A percentile compares a stretch with the other conserved stretches of the same genome.
phyloP scores from a whole-genome alignment of 2,329 filamentous ascomycete species.

The Apiospora pterosperma region DNA sequence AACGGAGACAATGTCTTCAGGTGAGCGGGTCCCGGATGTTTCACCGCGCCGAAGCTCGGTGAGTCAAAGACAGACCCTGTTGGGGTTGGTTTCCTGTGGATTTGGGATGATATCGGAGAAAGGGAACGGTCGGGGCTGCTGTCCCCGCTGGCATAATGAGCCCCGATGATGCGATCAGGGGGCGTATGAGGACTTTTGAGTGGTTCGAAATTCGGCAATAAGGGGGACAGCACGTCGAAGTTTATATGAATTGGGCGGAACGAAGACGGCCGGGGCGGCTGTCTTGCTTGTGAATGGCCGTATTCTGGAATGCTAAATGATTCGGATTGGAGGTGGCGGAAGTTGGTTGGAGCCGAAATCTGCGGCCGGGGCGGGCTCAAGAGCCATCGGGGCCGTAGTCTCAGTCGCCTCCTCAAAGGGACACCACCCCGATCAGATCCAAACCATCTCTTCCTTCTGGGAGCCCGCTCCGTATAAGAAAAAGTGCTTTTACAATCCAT shows the following conservation, averaged over 20 bases:
- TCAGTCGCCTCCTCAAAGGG: slow-evolving; percentile 43
- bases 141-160: slow-evolving; percentile 25
- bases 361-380: slow-evolving; percentile 47
- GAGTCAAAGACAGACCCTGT: slow-evolving; percentile 30
- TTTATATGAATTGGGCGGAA: slow-evolving; percentile 55
- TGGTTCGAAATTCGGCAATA: slow-evolving; percentile 49
- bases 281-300: slow-evolving; percentile 19
- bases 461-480: slow-evolving; percentile 27
- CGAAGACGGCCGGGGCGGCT: slow-evolving; percentile 32
- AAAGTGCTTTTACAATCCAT: slow-evolving; percentile 11
- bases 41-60: slow-evolving; percentile 26
- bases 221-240: slow-evolving; percentile 54
- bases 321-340: slow-evolving; percentile 51
- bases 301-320: slow-evolving; percentile 25
- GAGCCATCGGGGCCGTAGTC: slow-evolving; percentile 16
- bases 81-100: slow-evolving; percentile 44
- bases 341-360: slow-evolving; percentile 58
- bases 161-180: background rate
- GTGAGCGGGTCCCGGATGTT: slow-evolving; percentile 43
- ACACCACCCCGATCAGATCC: slow-evolving; percentile 37
- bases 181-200: slow-evolving; percentile 13
- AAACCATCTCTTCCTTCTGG: slow-evolving; percentile 30
- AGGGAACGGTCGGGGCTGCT: slow-evolving; percentile 25
- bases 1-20: slow-evolving; percentile 38
- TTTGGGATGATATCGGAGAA: slow-evolving; percentile 42